A percentile compares a stretch with the other conserved stretches of the same genome.
phyloP scores from a whole-genome alignment of 441 rosid species.

The Sinapis alba region DNA sequence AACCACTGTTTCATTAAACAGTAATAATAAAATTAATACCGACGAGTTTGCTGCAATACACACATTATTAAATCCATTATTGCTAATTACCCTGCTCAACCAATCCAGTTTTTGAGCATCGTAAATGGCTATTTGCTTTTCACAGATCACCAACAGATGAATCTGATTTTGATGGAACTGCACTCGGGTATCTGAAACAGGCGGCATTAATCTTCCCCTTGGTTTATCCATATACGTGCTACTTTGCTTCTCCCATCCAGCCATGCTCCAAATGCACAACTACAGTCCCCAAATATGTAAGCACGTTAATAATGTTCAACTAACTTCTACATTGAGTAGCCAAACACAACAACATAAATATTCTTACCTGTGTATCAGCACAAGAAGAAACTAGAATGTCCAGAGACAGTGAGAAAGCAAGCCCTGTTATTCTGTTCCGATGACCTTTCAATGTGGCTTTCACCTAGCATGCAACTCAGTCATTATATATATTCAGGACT shows the following conservation, averaged over 20 bases:
- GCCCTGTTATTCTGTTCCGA: slow-evolving; percentile 15
- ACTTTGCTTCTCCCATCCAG: slow-evolving; percentile 16
- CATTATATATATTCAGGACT: not conserved
- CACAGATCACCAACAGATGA: slow-evolving; percentile 7
- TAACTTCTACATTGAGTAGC: not conserved
- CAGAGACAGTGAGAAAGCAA: slow-evolving; percentile 9
- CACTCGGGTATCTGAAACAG: slow-evolving; percentile 14
- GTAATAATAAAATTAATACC: not conserved
- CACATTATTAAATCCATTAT: not conserved
- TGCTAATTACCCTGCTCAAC: not conserved
- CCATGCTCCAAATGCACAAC: slow-evolving; percentile 22
- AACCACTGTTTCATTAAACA: slow-evolving; percentile 11
- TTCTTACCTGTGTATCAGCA: slow-evolving; percentile 13
- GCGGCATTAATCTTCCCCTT: slow-evolving; percentile 10
- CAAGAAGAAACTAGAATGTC: slow-evolving; percentile 19
- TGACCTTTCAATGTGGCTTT: slow-evolving; percentile 11
- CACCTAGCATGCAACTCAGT: slow-evolving; percentile 18
- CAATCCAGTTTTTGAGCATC: slow-evolving; percentile 12
- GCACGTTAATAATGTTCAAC: not conserved
- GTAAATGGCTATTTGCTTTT: slow-evolving; percentile 10
- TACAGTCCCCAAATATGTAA: not conserved
- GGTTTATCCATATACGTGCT: not conserved
- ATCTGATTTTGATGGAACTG: slow-evolving; percentile 5
- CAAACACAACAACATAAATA: not conserved
- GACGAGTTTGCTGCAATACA: not conserved